Evolutionary conservation across 805 yeast genomes (phyloP), one percentile per base, ranked within the genome.

Genomic region (Zygoascus biomembranicola): DNA sequence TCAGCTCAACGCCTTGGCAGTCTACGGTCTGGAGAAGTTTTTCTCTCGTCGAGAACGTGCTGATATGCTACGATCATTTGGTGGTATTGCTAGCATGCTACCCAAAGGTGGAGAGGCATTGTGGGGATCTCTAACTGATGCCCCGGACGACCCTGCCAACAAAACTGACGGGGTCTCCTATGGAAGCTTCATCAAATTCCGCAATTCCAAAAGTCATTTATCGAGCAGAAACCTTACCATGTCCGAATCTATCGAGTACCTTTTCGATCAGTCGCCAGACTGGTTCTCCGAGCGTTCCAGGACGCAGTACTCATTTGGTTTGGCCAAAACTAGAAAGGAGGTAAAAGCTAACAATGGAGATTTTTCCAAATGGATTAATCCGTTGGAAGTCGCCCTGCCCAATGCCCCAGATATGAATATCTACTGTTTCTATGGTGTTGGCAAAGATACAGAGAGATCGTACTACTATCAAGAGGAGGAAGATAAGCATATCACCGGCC

Each of bases 61-160:
- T 6, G 95, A 88, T 57, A 76, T 94, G 85, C 66, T 90, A 49
- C 77, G 89, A 57, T 76, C 92, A 1, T 92, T 88, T 76, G 96
- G 96, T n/a, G 98, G 98, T 11, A 75, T 94, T 47, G 90, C 97
- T 14, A 81, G 94, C 53, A 94, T 94, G 99, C 64, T 94, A 31
- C 99, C 99, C 19, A 94, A 92, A 67, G 99, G 99, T 44, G 98
- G 97, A 2, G 84, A 82, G 39, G 65, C 80, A 5, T 79, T 94
- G 32, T 94, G 99, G 99, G 99, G 99, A 3, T 76, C 79, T 61
- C 59, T 77, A 52, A 66, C 74, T 1, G 62, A 71, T 14, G 84
- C 92, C 3, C 92, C 97, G 0, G 92, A 85, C 62, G 97, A 90
- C 63, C 52, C 44, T 6, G 53, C 39, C 4, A n/a, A 43, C 19